These are phyloP conservation scores for Colletotrichum lini DNA, from an alignment of 2,329 filamentous ascomycete genomes.

Conservation along the genomic window DNA sequence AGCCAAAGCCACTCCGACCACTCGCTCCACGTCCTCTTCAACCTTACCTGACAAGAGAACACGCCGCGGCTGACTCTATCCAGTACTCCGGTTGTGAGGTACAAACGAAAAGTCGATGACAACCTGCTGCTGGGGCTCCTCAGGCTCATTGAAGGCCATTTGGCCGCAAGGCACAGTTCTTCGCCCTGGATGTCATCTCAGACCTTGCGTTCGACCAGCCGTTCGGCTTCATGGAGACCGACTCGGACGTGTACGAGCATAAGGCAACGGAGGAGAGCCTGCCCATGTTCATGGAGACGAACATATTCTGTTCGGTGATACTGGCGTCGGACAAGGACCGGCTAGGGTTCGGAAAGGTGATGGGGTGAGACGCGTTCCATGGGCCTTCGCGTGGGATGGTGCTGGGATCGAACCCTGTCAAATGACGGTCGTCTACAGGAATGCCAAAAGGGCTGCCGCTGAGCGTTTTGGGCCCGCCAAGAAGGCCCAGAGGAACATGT, in stretches of 20 bases:
- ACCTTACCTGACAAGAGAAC: background rate
- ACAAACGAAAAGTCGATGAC: constrained; percentile 63
- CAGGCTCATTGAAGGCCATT: constrained; percentile 60
- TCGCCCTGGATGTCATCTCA: constrained; percentile 69
- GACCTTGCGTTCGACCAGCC: constrained; percentile 63
- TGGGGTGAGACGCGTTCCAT: constrained; percentile 59
- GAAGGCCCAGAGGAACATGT: constrained; percentile 65
- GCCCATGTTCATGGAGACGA: constrained; percentile 59
- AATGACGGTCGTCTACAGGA: constrained; percentile 47
- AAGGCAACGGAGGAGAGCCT: constrained; percentile 58
- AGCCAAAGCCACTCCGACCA: constrained; percentile 39
- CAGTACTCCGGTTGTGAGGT: constrained; percentile 67
- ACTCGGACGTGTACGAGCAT: constrained; percentile 63
- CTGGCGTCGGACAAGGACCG: constrained; percentile 57
- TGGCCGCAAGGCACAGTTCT: constrained; percentile 62
- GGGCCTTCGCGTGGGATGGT: constrained; percentile 38
- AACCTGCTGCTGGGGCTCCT: constrained; percentile 62
- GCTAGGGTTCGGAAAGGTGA: constrained; percentile 56
- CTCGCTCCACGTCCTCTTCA: background rate
- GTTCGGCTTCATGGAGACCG: constrained; percentile 61
- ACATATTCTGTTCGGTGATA: constrained; percentile 57
- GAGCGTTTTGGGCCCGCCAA: constrained; percentile 61
- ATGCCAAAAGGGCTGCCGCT: constrained; percentile 60
- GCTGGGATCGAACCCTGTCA: constrained; percentile 46
- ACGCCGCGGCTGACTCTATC: background rate